Evolutionary conservation across 2,329 filamentous ascomycete species (phyloP).

Genomic region (Cytospora paraplurivora): DNA sequence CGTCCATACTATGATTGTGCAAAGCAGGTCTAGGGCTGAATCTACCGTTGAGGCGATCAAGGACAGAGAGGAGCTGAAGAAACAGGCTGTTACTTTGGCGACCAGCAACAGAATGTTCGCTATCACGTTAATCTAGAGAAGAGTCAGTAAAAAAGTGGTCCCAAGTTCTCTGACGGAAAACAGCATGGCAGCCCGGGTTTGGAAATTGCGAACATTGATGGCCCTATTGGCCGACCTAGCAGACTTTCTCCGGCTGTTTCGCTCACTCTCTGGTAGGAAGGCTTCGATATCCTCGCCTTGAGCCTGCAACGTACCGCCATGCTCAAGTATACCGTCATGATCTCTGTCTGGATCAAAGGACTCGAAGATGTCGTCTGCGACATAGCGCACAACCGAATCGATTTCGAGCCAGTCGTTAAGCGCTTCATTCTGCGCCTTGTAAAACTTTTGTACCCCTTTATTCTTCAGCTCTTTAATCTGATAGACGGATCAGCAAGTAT

Average conservation of each 20-base stretch:
- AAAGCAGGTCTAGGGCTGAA: constrained; percentile 61
- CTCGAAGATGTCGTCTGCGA: constrained; percentile 62
- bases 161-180: background rate
- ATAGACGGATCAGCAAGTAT: background rate
- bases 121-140: constrained; percentile 26
- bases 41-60: constrained; percentile 64
- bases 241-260: constrained; percentile 48
- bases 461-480: constrained; percentile 54
- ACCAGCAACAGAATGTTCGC: constrained; percentile 31
- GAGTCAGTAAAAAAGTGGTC: background rate
- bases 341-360: constrained; percentile 61
- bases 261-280: constrained; percentile 58
- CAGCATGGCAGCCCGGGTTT: background rate
- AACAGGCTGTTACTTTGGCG: constrained; percentile 29
- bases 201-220: constrained; percentile 27
- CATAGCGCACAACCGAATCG: constrained; percentile 53
- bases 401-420: constrained; percentile 56
- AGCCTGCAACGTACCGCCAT: constrained; percentile 51
- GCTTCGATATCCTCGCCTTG: constrained; percentile 53
- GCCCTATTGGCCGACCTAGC: constrained; percentile 56
- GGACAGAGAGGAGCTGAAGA: constrained; percentile 51
- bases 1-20: constrained; percentile 62
- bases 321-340: constrained; percentile 56
- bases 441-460: constrained; percentile 56
- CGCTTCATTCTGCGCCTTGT: constrained; percentile 55